Evolutionary conservation across 768 basidiomycete species (phyloP), one percentile per base, ranked within the genome.

Genomic region (Hortiboletus campestris): DNA sequence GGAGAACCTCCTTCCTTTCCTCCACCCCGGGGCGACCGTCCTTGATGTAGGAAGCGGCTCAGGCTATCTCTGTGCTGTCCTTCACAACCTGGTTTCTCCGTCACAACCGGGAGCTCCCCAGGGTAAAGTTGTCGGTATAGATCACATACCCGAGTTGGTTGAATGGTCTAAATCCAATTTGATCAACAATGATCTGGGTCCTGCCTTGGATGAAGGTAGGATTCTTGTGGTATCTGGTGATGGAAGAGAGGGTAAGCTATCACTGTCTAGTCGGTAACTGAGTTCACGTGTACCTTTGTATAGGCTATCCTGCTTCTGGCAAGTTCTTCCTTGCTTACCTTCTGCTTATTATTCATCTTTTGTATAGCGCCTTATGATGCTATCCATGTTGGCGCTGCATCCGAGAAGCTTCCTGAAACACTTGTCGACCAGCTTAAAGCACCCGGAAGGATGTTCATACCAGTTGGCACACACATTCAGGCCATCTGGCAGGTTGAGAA

Each of bases 311-410:
- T 29, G 55, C 62, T 7, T 68, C 56, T 20, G 76, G 78, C 74
- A 31, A 52, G 74, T 56, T 14, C 13, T 32, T 9, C 13, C 16
- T 13, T 22, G 29, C 19, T 28, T 19, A 5, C 4, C 9, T 36
- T 35, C 10, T 16, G 20, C 32, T 28, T 7, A 1, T 43, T 7
- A 17, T 22, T 31, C 22, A 50, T 25, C 32, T 8, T 10, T n/a
- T 16, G n/a, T 51, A 29, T 56, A 83, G 86, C 78, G 4, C 89
- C 88, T 0, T 93, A 85, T 66, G 82, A 92, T 57, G 87, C 84
- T 0, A 97, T 98, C 47, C 95, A 98, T 62, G 95, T 98, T 36
- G 96, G 96, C 4, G 96, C 96, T 0, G 95, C 96, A 0, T 86
- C 95, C 0, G 88, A 91, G 0, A 77, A 65, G 0, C 72, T 94